These are phyloP conservation scores for Metarhizium rileyi DNA, from an alignment of 2,329 filamentous ascomycete genomes.

Conservation along the genomic window DNA sequence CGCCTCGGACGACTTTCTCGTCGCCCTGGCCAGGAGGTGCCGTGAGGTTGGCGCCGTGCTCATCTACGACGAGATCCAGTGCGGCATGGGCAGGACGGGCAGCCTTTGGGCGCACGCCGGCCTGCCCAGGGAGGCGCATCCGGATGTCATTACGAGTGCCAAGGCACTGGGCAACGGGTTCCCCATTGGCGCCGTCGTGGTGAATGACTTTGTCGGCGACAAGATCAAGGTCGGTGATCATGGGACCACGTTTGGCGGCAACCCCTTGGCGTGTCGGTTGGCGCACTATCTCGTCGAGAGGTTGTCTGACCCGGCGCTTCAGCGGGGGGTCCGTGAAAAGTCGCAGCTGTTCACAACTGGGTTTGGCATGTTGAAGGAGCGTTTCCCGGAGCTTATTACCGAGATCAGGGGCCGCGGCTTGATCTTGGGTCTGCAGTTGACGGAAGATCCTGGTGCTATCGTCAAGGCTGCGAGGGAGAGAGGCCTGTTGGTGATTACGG, in stretches of 20 bases:
- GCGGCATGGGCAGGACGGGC: slow-evolving; percentile 80
- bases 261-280: slow-evolving; percentile 74
- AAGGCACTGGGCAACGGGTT: slow-evolving; percentile 97
- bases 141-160: slow-evolving; percentile 86
- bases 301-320: slow-evolving; percentile 61
- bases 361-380: slow-evolving; percentile 36
- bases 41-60: slow-evolving; percentile 80
- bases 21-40: slow-evolving; percentile 74
- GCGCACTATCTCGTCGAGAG: slow-evolving; percentile 78
- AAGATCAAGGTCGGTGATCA: slow-evolving; percentile 60
- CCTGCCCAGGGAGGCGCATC: slow-evolving; percentile 71
- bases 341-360: slow-evolving; percentile 37
- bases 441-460: slow-evolving; percentile 60
- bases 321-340: slow-evolving; percentile 60
- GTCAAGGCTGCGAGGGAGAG: slow-evolving; percentile 80
- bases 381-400: slow-evolving; percentile 58
- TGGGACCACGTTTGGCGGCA: slow-evolving; percentile 89
- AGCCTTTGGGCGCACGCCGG: slow-evolving; percentile 78
- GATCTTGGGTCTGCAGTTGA: slow-evolving; percentile 79
- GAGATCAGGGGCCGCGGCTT: slow-evolving; percentile 78
- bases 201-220: slow-evolving; percentile 29
- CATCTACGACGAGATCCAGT: slow-evolving; percentile 96
- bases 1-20: slow-evolving; percentile 72
- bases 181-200: slow-evolving; percentile 67
- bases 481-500: slow-evolving; percentile 83